Conservation (phyloP, 2,329 filamentous ascomycete genomes). For the Myriangium duriaei region DNA sequence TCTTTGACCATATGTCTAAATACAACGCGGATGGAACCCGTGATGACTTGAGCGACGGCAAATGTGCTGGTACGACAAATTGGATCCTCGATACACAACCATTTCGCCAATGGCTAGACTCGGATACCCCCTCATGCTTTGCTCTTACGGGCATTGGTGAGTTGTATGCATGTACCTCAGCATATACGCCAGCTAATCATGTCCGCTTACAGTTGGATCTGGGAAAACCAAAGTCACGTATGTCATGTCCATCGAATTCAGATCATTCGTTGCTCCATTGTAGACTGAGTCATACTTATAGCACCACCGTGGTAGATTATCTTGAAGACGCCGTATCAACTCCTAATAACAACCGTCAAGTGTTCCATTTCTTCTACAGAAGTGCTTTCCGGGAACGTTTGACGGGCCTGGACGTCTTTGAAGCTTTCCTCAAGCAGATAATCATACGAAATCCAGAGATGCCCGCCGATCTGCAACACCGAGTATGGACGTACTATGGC, state of each 20-base stretch:
- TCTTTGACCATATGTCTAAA: neutral
- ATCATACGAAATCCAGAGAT: neutral
- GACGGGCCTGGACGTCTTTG: neutral
- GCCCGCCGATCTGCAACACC: neutral
- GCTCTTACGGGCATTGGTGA: conserved; percentile 1
- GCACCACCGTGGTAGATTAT: neutral
- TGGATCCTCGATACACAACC: neutral
- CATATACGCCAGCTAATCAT: neutral
- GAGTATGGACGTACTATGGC: neutral
- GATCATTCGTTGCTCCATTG: neutral
- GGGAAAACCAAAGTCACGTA: conserved; percentile 1
- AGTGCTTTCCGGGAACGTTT: no score
- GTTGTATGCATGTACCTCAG: neutral
- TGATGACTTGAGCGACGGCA: neutral
- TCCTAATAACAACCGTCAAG: neutral
- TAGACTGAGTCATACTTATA: conserved; percentile 1
- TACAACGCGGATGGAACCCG: neutral
- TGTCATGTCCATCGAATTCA: neutral
- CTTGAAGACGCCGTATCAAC: neutral
- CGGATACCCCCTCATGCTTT: neutral
- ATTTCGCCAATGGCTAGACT: conserved; percentile 1
- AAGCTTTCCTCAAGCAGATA: conserved; percentile 3
- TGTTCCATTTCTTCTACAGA: conserved; percentile 1
- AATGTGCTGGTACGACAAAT: neutral
- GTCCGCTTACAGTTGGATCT: conserved; percentile 1